These are phyloP conservation scores for Candida berthetii DNA, from an alignment of 805 yeast species.

Conservation along the genomic window DNA sequence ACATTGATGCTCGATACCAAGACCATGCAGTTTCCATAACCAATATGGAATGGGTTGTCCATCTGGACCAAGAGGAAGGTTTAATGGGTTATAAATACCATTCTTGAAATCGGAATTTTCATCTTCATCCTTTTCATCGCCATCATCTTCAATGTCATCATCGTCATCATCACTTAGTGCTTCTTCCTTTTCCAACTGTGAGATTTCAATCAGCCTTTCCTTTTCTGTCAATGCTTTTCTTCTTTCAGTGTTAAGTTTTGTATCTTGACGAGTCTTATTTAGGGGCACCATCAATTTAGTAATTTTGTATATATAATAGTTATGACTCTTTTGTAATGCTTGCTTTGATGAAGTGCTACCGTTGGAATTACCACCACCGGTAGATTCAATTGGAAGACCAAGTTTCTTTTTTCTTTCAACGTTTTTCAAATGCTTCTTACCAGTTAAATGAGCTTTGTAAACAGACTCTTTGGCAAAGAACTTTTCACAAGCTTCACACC, in stretches of 20 bases:
- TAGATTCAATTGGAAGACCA: neutral
- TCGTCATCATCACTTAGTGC: constrained; percentile 6
- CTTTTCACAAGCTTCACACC: constrained; percentile 61
- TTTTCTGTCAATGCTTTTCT: constrained; percentile 59
- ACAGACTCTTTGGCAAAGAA: constrained; percentile 59
- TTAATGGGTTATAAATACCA: constrained; percentile 36
- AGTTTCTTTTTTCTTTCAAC: constrained; percentile 8
- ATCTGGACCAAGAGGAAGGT: constrained; percentile 78
- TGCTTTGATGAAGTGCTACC: neutral
- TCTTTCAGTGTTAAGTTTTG: constrained; percentile 61
- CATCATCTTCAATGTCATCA: constrained; percentile 27
- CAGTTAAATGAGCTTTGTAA: constrained; percentile 59
- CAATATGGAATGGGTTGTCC: constrained; percentile 92
- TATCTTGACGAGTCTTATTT: constrained; percentile 32
- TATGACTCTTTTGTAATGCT: constrained; percentile 11
- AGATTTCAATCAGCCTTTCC: constrained; percentile 29
- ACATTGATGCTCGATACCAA: constrained; percentile 65
- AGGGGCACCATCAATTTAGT: constrained; percentile 30
- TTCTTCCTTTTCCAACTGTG: constrained; percentile 20
- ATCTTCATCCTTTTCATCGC: constrained; percentile 11
- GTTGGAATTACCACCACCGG: constrained; percentile 1
- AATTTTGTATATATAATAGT: constrained; percentile 33
- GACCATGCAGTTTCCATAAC: constrained; percentile 87
- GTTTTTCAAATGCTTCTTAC: constrained; percentile 69
- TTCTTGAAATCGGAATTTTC: constrained; percentile 16